These are phyloP conservation scores for Symbiodinium natans DNA, from an alignment of 73 alveolate species.

Conservation along the genomic window DNA sequence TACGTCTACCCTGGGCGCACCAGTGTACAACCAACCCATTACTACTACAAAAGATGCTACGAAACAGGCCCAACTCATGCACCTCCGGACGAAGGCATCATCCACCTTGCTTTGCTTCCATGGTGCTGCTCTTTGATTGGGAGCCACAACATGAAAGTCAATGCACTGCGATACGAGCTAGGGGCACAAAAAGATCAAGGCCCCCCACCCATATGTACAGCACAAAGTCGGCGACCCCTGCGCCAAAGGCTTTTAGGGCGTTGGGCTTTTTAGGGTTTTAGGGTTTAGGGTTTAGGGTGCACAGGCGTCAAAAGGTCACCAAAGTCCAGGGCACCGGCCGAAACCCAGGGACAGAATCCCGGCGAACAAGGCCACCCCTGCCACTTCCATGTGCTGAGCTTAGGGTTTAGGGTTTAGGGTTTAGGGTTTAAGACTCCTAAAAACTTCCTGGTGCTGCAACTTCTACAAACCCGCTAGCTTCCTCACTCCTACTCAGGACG, in stretches of 20 bases:
- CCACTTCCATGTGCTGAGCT: no score
- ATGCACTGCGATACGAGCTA: neutral
- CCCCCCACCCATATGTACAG: neutral
- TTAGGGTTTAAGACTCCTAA: no score
- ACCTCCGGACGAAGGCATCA: slow-evolving; percentile 4
- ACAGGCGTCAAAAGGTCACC: neutral
- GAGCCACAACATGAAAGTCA: neutral
- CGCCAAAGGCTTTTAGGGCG: neutral
- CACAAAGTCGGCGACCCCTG: slow-evolving; percentile 5
- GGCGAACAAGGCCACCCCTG: slow-evolving; percentile 7
- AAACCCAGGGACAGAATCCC: neutral
- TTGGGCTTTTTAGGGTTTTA: no score
- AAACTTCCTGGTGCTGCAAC: no score
- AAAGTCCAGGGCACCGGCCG: neutral
- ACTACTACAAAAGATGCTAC: no score
- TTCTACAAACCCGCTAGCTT: no score
- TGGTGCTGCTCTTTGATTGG: no score
- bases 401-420: no score
- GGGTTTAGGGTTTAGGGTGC: no score
- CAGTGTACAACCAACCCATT: no score
- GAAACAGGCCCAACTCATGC: neutral
- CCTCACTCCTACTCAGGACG: no score
- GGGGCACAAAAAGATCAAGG: neutral
- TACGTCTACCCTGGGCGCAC: no score
- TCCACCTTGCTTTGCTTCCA: neutral